Conservation (phyloP, 495 filamentous ascomycete species). For the Geoglossum glabrum region DNA sequence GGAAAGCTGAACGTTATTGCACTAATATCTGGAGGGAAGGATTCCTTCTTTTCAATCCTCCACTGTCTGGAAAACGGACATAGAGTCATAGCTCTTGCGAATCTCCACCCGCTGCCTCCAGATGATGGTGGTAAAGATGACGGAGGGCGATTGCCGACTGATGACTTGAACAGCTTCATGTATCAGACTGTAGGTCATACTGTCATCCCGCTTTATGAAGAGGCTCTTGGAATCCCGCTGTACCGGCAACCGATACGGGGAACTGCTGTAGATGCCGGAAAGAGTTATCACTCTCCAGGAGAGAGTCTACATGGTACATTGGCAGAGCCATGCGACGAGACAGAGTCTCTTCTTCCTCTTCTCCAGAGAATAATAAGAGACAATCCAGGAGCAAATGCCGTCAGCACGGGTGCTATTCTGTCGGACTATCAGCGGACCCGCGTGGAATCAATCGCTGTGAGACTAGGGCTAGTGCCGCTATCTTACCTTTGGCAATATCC, state of each 20-base stretch:
- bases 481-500: slow-evolving; percentile 86
- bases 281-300: slow-evolving; percentile 30
- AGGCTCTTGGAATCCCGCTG: slow-evolving; percentile 56
- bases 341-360: slow-evolving; percentile 63
- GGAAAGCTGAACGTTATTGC: slow-evolving; percentile 56
- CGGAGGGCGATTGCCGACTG: slow-evolving; percentile 9
- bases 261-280: slow-evolving; percentile 39
- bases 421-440: slow-evolving; percentile 89
- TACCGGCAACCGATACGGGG: slow-evolving; percentile 59
- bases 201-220: slow-evolving; percentile 66
- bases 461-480: slow-evolving; percentile 60
- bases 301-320: not conserved
- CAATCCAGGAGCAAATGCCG: slow-evolving; percentile 62
- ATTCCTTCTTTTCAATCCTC: slow-evolving; percentile 82
- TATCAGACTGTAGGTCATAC: slow-evolving; percentile 92
- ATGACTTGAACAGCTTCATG: slow-evolving; percentile 91
- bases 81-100: slow-evolving; percentile 68
- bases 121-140: not conserved
- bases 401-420: slow-evolving; percentile 81
- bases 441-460: slow-evolving; percentile 65
- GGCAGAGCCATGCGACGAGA: slow-evolving; percentile 41
- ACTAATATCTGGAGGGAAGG: slow-evolving; percentile 89
- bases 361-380: slow-evolving; percentile 36
- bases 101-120: slow-evolving; percentile 45
- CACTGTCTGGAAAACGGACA: slow-evolving; percentile 80